Evolutionary conservation across 2,329 filamentous ascomycete species (phyloP), one percentile per base, ranked within the genome.

Genomic region (Monilinia vaccinii-corymbosi): DNA sequence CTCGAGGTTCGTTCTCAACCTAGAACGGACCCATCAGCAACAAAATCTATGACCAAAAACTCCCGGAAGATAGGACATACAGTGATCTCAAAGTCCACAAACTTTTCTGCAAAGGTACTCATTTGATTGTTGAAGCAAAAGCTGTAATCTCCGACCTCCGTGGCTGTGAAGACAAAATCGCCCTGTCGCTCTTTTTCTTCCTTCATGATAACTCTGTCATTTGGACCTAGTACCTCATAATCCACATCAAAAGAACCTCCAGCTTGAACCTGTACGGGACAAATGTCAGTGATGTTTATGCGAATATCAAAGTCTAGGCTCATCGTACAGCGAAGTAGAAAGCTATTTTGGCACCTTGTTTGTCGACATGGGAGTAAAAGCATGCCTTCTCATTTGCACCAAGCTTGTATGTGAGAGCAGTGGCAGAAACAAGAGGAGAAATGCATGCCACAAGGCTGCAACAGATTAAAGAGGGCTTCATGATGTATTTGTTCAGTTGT

Each of bases 91-190:
- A 99, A 97, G 75, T 99, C 94, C 65, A 99, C 92, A 73, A 91
- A 86, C 78, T 99, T 99, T 77, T 99, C 94, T 56, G 92, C 87
- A 73, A 96, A 97, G 0, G 93, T 97, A 72, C 89, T 96, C 89
- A 99, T 96, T 73, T 94, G 88, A 72, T 99, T 99, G 77, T 92
- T 89, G 80, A 99, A 99, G 82, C 94, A 99, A 79, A 99, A 97
- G 58, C 86, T 84, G 78, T 97, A 97, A 71, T 97, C 93, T 66
- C 94, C 94, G 8, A 82, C 72, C 56, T 91, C 84, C 70, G 91
- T 90, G 49, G 92, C 94, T 0, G 92, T 96, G 75, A 99, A 99
- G 64, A 99, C 94, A 72, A 96, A 97, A 76, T 99, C 94, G 58
- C 93, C 94, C 77, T 97, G 93, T 66, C 93, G 85, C 78, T 90